Conservation (phyloP, 208 protist genomes). For the Acanthamoeba healyi region DNA sequence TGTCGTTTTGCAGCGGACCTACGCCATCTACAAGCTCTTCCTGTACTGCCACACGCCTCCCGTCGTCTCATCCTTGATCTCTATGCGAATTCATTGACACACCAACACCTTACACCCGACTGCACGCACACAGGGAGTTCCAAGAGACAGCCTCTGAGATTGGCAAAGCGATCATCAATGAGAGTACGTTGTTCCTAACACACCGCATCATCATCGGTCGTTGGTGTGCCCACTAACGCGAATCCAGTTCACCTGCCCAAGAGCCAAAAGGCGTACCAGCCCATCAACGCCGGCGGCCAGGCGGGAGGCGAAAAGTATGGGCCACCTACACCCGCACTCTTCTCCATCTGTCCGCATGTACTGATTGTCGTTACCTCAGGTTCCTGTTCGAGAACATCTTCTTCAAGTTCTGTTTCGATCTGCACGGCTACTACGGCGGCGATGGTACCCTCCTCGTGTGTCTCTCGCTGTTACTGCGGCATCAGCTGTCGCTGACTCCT, state of each 20-base stretch:
- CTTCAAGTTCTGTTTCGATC: slow-evolving; percentile 83
- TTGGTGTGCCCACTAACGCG: background rate
- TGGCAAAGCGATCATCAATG: slow-evolving; percentile 68
- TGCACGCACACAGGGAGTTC: slow-evolving; percentile 26
- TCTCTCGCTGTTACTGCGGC: too few species aligned
- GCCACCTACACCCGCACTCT: slow-evolving; percentile 2
- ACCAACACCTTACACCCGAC: background rate
- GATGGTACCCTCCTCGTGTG: slow-evolving; percentile 53
- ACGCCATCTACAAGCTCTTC: slow-evolving; percentile 58
- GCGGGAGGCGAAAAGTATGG: slow-evolving; percentile 85
- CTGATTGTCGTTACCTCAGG: slow-evolving; percentile 11
- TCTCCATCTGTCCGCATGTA: background rate
- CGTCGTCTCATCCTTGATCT: background rate
- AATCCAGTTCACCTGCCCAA: slow-evolving; percentile 44
- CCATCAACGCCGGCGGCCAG: slow-evolving; percentile 81
- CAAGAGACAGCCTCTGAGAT: slow-evolving; percentile 22
- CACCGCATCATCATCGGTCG: background rate
- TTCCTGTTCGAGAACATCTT: slow-evolving; percentile 74
- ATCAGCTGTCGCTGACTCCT: too few species aligned
- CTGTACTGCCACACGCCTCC: background rate
- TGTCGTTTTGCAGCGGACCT: slow-evolving; percentile 8
- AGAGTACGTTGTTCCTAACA: background rate
- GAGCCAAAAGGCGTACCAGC: slow-evolving; percentile 33
- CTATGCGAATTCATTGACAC: background rate
- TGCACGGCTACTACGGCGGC: slow-evolving; percentile 83